A percentile compares a stretch with the other conserved stretches of the same genome.
Evolutionary conservation across 2,329 filamentous ascomycete species (phyloP).

Genomic region (Fusarium abutilonis): DNA sequence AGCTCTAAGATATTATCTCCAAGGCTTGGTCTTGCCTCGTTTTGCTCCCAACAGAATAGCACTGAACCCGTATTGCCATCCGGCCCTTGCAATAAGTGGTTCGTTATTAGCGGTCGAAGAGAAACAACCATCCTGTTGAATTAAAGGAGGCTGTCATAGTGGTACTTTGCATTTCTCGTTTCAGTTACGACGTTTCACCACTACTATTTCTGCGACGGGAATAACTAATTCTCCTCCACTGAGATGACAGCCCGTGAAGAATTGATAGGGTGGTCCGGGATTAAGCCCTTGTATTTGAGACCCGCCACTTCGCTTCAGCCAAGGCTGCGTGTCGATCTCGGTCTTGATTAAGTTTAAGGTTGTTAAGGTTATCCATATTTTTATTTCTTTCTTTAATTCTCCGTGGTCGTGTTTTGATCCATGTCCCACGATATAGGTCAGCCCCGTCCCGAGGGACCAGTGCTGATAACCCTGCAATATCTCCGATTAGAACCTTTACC

Average conservation of each 20-base stretch:
- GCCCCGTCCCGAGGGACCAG: too few species aligned
- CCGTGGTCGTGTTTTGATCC: neutral
- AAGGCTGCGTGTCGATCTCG: neutral
- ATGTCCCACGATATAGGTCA: neutral
- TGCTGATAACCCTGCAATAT: neutral
- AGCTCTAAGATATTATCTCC: neutral
- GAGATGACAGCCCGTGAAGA: neutral
- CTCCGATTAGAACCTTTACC: too few species aligned
- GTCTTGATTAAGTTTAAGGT: conserved; percentile 2
- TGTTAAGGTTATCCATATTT: conserved; percentile 12
- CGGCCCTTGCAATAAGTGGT: neutral
- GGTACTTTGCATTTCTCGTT: neutral
- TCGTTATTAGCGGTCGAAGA: neutral
- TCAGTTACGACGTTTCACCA: conserved; percentile 9
- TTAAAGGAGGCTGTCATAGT: conserved; percentile 1
- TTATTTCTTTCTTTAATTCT: neutral
- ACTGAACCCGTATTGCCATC: neutral
- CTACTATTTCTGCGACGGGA: neutral
- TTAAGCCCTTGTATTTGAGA: neutral
- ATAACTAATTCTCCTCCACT: conserved; percentile 17
- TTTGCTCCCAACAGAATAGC: neutral
- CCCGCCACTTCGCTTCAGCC: neutral
- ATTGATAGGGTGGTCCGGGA: neutral
- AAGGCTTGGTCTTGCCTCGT: neutral
- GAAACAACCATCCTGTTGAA: neutral